A percentile compares a stretch with the other conserved stretches of the same genome.
Evolutionary conservation across 345 rosid species (phyloP).

Genomic region (Brassica carinata): DNA sequence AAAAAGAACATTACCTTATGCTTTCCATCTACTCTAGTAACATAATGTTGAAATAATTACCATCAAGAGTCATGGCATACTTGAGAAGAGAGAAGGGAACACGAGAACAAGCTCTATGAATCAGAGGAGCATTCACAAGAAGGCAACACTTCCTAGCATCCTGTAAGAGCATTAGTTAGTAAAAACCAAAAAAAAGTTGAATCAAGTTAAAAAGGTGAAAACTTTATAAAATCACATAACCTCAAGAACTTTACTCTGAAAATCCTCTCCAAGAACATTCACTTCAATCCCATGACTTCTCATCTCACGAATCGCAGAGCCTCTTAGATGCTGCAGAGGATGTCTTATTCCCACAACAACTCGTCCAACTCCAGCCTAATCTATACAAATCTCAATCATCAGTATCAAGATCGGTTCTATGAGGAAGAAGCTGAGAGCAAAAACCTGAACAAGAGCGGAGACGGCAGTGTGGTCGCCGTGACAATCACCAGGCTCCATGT

Average conservation of each 20-base stretch:
- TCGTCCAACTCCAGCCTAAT: constrained; percentile 86
- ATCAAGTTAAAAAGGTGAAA: neutral
- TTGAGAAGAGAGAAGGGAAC: constrained; percentile 91
- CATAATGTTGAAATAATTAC: constrained; percentile 44
- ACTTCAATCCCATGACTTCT: constrained; percentile 81
- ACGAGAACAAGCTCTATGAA: constrained; percentile 76
- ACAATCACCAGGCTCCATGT: constrained; percentile 94
- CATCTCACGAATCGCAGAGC: constrained; percentile 70
- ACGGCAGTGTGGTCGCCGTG: constrained; percentile 81
- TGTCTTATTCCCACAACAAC: constrained; percentile 91
- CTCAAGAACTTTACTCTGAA: constrained; percentile 73
- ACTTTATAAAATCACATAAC: constrained; percentile 44
- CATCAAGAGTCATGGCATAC: constrained; percentile 98
- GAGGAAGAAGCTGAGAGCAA: neutral
- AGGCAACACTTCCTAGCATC: constrained; percentile 82
- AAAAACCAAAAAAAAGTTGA: neutral
- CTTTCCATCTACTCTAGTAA: neutral
- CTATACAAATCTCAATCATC: constrained; percentile 46
- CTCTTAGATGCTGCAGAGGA: constrained; percentile 87
- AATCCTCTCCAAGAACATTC: constrained; percentile 91
- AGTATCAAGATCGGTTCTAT: neutral
- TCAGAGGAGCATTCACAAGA: constrained; percentile 85
- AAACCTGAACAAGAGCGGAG: constrained; percentile 89
- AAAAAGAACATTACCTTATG: neutral
- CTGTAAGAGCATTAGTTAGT: constrained; percentile 37